These are phyloP conservation scores for Xerocomus potaroensis DNA, from an alignment of 768 basidiomycete genomes.

Conservation along the genomic window DNA sequence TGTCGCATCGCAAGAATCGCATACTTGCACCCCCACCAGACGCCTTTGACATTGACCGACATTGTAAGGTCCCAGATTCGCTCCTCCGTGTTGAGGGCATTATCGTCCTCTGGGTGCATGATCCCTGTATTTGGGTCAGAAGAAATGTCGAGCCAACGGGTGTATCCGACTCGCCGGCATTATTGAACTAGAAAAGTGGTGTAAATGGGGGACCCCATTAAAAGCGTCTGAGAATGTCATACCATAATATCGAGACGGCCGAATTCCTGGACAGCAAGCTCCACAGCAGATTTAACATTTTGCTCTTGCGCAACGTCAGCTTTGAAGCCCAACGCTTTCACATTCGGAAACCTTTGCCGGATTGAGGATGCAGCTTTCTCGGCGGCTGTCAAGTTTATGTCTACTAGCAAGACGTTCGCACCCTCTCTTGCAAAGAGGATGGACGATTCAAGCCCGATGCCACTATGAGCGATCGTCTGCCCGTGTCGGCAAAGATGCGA, in stretches of 20 bases:
- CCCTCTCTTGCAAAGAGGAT: slow-evolving; percentile 94
- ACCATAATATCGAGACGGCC: slow-evolving; percentile 97
- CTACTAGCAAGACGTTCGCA: slow-evolving; percentile 83
- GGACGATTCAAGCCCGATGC: slow-evolving; percentile 95
- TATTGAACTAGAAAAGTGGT: slow-evolving; percentile 71
- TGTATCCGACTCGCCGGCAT: slow-evolving; percentile 55
- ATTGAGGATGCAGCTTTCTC: slow-evolving; percentile 65
- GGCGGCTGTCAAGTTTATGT: slow-evolving; percentile 77
- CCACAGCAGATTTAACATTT: slow-evolving; percentile 80
- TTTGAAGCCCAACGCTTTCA: slow-evolving; percentile 64
- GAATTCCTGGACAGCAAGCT: slow-evolving; percentile 74
- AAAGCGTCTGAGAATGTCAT: slow-evolving; percentile 18
- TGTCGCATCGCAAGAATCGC: slow-evolving; percentile 95
- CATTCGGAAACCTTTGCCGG: slow-evolving; percentile 59
- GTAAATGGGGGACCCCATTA: neutral
- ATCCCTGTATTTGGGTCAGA: slow-evolving; percentile 55
- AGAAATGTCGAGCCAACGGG: neutral
- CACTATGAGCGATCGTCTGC: slow-evolving; percentile 45
- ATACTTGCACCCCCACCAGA: slow-evolving; percentile 99
- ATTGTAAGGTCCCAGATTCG: slow-evolving; percentile 92
- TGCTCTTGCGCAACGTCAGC: slow-evolving; percentile 88
- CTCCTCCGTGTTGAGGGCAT: slow-evolving; percentile 95
- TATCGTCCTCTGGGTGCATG: slow-evolving; percentile 95
- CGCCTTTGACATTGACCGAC: slow-evolving; percentile 96
- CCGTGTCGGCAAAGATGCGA: neutral